phyloP scores from a whole-genome alignment of 2,329 filamentous ascomycete species.

The Hypoxylon sp. region DNA sequence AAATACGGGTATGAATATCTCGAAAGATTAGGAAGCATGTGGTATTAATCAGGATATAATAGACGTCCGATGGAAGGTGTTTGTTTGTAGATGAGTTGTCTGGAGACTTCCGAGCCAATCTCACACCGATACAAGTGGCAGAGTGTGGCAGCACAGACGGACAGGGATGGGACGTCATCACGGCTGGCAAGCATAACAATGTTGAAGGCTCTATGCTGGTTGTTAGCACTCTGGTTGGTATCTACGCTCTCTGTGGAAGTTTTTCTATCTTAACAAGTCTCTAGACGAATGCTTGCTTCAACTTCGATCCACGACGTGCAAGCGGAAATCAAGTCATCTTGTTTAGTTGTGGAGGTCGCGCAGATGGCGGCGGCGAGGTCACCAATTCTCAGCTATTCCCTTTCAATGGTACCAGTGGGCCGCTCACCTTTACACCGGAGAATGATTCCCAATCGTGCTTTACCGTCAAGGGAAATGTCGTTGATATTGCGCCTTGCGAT shows the following conservation, averaged over 20 bases:
- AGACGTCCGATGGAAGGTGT: constrained; percentile 61
- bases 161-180: constrained; percentile 62
- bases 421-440: constrained; percentile 62
- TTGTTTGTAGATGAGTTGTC: constrained; percentile 61
- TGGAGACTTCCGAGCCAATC: constrained; percentile 62
- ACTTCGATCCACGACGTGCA: constrained; percentile 68
- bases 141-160: constrained; percentile 60
- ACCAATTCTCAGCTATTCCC: constrained; percentile 68
- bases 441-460: constrained; percentile 66
- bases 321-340: constrained; percentile 68
- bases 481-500: constrained; percentile 63
- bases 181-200: constrained; percentile 66
- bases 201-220: constrained; percentile 63
- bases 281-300: constrained; percentile 70
- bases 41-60: constrained; percentile 20
- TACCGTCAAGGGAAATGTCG: constrained; percentile 59
- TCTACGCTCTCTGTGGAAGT: background rate
- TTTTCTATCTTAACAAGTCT: constrained; percentile 20
- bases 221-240: constrained; percentile 65
- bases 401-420: constrained; percentile 60
- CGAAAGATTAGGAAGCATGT: background rate
- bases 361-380: constrained; percentile 67
- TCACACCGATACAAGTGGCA: constrained; percentile 60
- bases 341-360: constrained; percentile 72
- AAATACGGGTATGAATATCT: constrained; percentile 55